Conservation (phyloP, 805 yeast species). For the Lachancea dasiensis region DNA sequence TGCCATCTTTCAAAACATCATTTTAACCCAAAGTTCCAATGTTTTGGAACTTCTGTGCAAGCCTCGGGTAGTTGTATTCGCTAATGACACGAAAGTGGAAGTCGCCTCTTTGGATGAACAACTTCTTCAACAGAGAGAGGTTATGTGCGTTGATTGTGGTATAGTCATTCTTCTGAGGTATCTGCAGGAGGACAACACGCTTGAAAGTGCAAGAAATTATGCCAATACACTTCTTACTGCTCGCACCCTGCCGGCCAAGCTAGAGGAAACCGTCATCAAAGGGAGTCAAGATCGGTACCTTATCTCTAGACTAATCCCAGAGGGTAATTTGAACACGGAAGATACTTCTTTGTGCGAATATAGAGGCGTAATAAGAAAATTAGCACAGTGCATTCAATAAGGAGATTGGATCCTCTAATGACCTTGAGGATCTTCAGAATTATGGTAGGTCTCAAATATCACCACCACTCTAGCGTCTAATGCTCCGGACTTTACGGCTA, state of each 20-base stretch:
- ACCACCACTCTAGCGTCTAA: too few relatives aligned
- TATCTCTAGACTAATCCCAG: constrained; percentile 14
- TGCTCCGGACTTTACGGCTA: too few relatives aligned
- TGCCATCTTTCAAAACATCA: constrained; percentile 10
- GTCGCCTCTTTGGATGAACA: constrained; percentile 7
- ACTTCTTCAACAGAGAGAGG: constrained; percentile 4
- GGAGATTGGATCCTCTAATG: background rate
- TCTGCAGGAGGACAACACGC: background rate
- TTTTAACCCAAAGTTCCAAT: constrained; percentile 7
- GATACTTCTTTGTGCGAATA: constrained; percentile 13
- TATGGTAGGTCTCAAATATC: too few relatives aligned
- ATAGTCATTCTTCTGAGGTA: constrained; percentile 15
- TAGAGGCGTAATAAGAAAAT: constrained; percentile 2
- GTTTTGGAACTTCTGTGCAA: constrained; percentile 8
- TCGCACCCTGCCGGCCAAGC: constrained; percentile 1
- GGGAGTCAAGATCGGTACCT: constrained; percentile 20
- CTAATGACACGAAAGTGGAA: background rate
- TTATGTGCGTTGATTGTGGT: constrained; percentile 18
- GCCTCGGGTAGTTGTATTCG: constrained; percentile 6
- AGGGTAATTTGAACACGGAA: constrained; percentile 13
- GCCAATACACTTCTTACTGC: background rate
- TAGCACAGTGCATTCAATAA: constrained; percentile 1
- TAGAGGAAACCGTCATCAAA: constrained; percentile 8
- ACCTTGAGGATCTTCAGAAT: background rate
- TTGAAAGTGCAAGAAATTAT: background rate